phyloP scores from a whole-genome alignment of 2,329 filamentous ascomycete genomes.

The Botrytis paeoniae region DNA sequence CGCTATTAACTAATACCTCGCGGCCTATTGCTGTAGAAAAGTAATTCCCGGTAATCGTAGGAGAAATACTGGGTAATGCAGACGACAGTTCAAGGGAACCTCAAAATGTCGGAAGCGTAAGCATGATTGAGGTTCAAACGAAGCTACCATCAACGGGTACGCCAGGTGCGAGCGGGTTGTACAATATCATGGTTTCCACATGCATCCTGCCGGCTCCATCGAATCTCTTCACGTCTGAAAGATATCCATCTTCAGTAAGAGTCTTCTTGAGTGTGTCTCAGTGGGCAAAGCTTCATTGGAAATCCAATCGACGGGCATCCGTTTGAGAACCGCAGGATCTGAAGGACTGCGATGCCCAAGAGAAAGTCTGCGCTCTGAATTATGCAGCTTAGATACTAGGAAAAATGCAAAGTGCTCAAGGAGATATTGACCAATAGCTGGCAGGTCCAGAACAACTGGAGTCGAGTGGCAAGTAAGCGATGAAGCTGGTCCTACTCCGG shows the following conservation, averaged over 20 bases:
- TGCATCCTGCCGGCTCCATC: background rate
- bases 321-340: background rate
- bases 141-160: background rate
- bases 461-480: background rate
- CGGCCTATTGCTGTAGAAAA: background rate
- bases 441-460: background rate
- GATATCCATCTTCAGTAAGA: conserved; percentile 1
- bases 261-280: background rate
- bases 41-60: background rate
- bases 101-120: background rate
- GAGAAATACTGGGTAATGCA: background rate
- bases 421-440: background rate
- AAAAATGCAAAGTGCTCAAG: background rate
- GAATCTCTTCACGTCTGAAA: background rate
- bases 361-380: background rate
- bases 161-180: background rate
- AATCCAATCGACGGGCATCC: background rate
- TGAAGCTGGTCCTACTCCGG: background rate
- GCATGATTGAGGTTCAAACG: background rate
- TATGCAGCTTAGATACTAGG: background rate
- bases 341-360: background rate
- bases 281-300: background rate
- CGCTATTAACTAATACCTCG: background rate
- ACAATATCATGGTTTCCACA: background rate
- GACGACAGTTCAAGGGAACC: background rate